A percentile compares a stretch with the other conserved stretches of the same genome.
Conservation (phyloP, 352 stramenopile species). For the Stephanocyclus meneghinianus region DNA sequence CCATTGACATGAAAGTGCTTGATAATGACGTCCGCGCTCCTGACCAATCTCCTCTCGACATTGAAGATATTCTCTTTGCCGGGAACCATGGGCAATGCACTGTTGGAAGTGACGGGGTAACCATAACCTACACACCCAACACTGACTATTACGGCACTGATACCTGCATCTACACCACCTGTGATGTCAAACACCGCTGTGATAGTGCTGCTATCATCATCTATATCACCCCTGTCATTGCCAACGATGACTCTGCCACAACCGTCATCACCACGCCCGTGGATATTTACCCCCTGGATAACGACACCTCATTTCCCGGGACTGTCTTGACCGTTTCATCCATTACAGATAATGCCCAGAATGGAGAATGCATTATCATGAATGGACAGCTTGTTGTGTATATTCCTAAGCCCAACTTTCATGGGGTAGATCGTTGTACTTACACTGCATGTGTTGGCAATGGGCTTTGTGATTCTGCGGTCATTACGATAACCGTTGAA, state of each 20-base stretch:
- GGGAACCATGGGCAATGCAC: slow-evolving; percentile 14
- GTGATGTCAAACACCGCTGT: slow-evolving; percentile 19
- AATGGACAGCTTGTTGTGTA: slow-evolving; percentile 4
- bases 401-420: slow-evolving; percentile 25
- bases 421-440: slow-evolving; percentile 22
- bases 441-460: slow-evolving; percentile 32
- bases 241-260: slow-evolving; percentile 19
- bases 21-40: slow-evolving; percentile 16
- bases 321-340: slow-evolving; percentile 6
- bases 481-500: slow-evolving; percentile 8
- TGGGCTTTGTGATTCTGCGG: slow-evolving; percentile 17
- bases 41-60: not conserved
- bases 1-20: slow-evolving; percentile 17
- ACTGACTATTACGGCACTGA: slow-evolving; percentile 22
- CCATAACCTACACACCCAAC: slow-evolving; percentile 30
- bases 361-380: slow-evolving; percentile 30
- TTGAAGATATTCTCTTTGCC: slow-evolving; percentile 15
- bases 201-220: slow-evolving; percentile 29
- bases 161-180: slow-evolving; percentile 34
- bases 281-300: slow-evolving; percentile 24
- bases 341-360: not conserved
- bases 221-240: slow-evolving; percentile 6
- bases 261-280: slow-evolving; percentile 26
- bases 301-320: slow-evolving; percentile 18
- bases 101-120: slow-evolving; percentile 7